These are phyloP conservation scores for Chloris gayana DNA, from an alignment of 176 grass and related monocot species.

Conservation along the genomic window DNA sequence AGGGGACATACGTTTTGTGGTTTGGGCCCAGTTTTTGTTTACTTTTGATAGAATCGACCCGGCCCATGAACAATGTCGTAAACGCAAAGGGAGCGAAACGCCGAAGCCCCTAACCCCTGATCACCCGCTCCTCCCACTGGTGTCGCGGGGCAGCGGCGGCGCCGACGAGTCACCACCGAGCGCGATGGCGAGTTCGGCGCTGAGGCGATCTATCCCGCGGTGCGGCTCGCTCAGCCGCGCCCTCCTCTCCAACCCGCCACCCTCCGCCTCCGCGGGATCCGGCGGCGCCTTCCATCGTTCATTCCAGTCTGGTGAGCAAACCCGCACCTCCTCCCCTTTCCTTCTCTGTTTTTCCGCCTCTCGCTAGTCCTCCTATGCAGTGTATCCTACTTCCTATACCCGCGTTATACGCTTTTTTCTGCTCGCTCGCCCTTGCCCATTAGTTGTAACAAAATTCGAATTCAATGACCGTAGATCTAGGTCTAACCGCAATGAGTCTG, in stretches of 20 bases:
- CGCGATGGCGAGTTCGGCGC: conserved; percentile 53
- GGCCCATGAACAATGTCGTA: background rate
- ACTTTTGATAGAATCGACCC: background rate
- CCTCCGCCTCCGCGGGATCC: conserved; percentile 3
- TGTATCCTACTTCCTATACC: too few relatives aligned
- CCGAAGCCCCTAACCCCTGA: conserved; percentile 25
- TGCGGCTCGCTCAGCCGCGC: background rate
- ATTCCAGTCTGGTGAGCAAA: conserved; percentile 43
- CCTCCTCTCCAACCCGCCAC: conserved; percentile 17
- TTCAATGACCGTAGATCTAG: conserved; percentile 23
- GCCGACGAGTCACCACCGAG: conserved; percentile 24
- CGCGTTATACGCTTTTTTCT: background rate
- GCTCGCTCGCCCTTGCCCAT: background rate
- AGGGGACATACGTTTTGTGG: conserved; percentile 7
- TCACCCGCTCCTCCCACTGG: background rate
- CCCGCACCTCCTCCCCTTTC: background rate
- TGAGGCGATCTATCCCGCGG: conserved; percentile 36
- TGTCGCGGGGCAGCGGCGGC: conserved; percentile 45
- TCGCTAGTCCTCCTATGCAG: background rate
- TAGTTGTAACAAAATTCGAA: background rate
- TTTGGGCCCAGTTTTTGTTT: background rate
- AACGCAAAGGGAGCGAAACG: conserved; percentile 32
- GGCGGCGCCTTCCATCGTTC: conserved; percentile 38
- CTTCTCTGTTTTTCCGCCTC: background rate
- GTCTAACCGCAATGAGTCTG: background rate